These are phyloP conservation scores for Podospora comata DNA, from an alignment of 495 filamentous ascomycete species.

Conservation along the genomic window DNA sequence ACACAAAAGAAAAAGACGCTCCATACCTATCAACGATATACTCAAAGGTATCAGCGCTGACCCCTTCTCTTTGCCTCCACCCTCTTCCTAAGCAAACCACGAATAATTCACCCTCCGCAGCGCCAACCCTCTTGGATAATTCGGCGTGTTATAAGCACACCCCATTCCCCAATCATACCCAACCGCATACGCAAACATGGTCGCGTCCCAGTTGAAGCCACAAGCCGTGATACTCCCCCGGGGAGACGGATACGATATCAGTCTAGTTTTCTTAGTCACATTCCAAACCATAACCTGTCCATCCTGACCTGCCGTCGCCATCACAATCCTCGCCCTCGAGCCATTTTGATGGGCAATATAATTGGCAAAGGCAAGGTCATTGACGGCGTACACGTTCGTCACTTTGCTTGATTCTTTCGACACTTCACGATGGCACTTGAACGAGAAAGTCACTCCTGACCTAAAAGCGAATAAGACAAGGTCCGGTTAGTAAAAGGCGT, in stretches of 20 bases:
- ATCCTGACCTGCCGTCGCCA: conserved; percentile 85
- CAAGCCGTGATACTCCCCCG: conserved; percentile 76
- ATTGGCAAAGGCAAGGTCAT: conserved; percentile 82
- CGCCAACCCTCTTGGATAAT: conserved; percentile 78
- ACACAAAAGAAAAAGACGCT: too few relatives aligned
- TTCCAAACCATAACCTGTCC: conserved; percentile 92
- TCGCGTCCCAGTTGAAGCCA: conserved; percentile 71
- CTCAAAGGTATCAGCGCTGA: too few relatives aligned
- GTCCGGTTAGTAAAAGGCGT: background rate
- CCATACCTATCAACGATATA: too few relatives aligned
- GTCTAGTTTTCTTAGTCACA: conserved; percentile 78
- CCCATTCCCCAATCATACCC: conserved; percentile 97
- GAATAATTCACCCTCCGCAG: conserved; percentile 78
- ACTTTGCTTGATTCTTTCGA: conserved; percentile 40
- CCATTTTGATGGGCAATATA: too few relatives aligned
- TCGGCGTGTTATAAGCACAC: conserved; percentile 65
- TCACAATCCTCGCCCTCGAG: conserved; percentile 63
- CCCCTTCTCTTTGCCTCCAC: too few relatives aligned
- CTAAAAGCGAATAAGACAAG: background rate
- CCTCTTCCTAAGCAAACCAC: conserved; percentile 45
- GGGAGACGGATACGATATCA: conserved; percentile 84
- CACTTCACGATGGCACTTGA: conserved; percentile 89
- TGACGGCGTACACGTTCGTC: conserved; percentile 83
- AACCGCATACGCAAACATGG: conserved; percentile 84
- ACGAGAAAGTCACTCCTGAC: conserved; percentile 60